Evolutionary conservation across 2,329 filamentous ascomycete species (phyloP).

Genomic region (Colletotrichum tanaceti): DNA sequence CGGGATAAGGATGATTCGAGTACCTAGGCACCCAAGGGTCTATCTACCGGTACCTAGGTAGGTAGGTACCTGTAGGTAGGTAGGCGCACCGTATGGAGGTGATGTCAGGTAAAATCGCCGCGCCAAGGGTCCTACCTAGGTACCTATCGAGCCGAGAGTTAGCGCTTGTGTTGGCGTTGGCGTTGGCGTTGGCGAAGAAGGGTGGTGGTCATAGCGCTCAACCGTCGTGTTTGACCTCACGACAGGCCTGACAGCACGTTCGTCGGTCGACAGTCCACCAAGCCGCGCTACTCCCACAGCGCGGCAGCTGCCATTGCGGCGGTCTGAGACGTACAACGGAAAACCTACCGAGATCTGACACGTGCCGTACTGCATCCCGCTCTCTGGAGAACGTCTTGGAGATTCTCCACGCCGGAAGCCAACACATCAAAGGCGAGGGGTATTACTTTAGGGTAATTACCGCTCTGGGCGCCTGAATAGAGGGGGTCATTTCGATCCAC

Average conservation of each 20-base stretch:
- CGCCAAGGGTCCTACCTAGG: slow-evolving; percentile 28
- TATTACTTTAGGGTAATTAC: no score
- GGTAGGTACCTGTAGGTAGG: no score
- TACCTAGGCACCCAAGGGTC: neutral
- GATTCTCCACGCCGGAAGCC: neutral
- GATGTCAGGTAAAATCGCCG: slow-evolving; percentile 37
- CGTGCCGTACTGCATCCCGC: neutral
- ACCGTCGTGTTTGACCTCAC: neutral
- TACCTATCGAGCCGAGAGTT: slow-evolving; percentile 21
- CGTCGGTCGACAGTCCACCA: neutral
- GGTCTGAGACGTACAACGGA: neutral
- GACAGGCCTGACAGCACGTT: no score
- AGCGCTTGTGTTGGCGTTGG: slow-evolving; percentile 6
- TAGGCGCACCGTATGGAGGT: slow-evolving; percentile 8
- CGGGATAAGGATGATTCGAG: slow-evolving; percentile 1
- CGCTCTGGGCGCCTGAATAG: neutral
- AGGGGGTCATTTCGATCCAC: slow-evolving; percentile 17
- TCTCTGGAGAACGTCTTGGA: no score
- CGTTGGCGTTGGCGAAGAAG: neutral
- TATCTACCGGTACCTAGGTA: no score
- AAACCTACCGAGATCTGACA: neutral
- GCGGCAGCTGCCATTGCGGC: neutral
- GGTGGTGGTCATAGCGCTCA: slow-evolving; percentile 16
- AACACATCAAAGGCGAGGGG: neutral
- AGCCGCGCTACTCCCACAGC: neutral